Base-by-base conservation (phyloP, 2,329 filamentous ascomycete species). In the Epichloe hybrida region DNA sequence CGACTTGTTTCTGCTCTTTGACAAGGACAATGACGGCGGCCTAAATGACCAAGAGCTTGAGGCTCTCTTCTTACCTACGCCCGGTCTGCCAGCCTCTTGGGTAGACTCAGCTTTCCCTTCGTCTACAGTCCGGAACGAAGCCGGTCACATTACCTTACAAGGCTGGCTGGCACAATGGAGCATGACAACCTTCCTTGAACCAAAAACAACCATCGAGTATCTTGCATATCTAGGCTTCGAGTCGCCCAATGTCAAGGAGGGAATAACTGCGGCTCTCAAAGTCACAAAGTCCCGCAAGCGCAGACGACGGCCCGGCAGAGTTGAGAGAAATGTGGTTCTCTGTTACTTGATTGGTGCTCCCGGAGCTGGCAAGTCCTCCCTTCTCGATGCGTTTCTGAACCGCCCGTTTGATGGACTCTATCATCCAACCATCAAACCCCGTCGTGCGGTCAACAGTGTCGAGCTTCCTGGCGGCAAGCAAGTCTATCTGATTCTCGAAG, bases 91-190 rank as follows among this genome's bases (percentile, higher is more conserved):
- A 0, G 69, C 78, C 3, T 91, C 87, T 0, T 98, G 93, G 93
- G 72, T 81, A 0, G 90, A 96, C 56, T 85, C 85, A 1, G 86
- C 81, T 0, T 98, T 98, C 61, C 93, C 93, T 2, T 89, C 86
- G 0, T 95, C 88, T 23, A 96, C 93, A 0, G 91, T 97, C 17
- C 84, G 88, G 41, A 97, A 96, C 62, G 93, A 98, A 67, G 88
- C 88, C 8, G 93, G 93, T 0, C 81, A 97, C 64, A 90, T 98
- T 54, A 98, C 93, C 1, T 74, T 98, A 4, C 93, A 98, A 66
- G 93, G 93, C 2, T 98, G 93, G 93, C 79, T 98, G 38, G 93
- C 93, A 4, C 93, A 98, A 61, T 98, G 93, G 93, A 96, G 90
- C 64, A 98, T 98, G 93, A 98, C 93, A 0, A 98, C 93, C 0